A percentile compares a stretch with the other conserved stretches of the same genome.
These are phyloP conservation scores for Wallacemonas sp. DNA, from an alignment of 208 protist genomes.

Conservation along the genomic window DNA sequence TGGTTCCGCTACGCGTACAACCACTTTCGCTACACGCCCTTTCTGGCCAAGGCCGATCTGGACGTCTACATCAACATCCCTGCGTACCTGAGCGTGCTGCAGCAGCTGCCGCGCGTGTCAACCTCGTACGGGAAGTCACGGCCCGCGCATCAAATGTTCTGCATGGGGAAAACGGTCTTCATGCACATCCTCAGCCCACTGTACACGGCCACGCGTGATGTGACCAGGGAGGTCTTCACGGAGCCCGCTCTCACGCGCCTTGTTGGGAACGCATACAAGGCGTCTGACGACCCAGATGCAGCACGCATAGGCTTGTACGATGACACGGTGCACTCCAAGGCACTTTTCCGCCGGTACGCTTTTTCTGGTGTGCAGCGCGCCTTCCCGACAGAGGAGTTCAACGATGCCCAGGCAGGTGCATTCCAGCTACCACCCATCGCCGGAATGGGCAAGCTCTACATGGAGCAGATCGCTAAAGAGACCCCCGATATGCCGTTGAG, in stretches of 20 bases:
- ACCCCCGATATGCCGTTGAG: not conserved
- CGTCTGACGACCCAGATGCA: not conserved
- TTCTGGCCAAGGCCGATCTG: not conserved
- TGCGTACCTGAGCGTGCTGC: slow-evolving; percentile 4
- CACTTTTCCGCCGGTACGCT: not conserved
- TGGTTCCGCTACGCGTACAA: slow-evolving; percentile 1
- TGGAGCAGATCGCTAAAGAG: not conserved
- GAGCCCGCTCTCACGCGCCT: not conserved
- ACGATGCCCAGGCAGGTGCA: not conserved
- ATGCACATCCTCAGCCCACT: not conserved
- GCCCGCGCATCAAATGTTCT: not conserved
- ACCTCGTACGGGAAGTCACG: not conserved
- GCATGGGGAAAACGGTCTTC: not conserved
- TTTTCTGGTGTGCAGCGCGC: not conserved
- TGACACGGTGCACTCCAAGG: slow-evolving; percentile 1
- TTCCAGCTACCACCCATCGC: not conserved
- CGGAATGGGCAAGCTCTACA: slow-evolving; percentile 3
- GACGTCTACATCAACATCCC: slow-evolving; percentile 6
- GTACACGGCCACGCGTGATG: not conserved
- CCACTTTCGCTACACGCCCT: slow-evolving; percentile 4
- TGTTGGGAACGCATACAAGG: not conserved
- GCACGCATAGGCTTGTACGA: not conserved
- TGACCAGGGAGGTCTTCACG: not conserved
- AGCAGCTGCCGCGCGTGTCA: slow-evolving; percentile 7
- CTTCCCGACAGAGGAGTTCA: not conserved